phyloP scores from a whole-genome alignment of 257 asterid genomes.

The Jacaranda copaia region DNA sequence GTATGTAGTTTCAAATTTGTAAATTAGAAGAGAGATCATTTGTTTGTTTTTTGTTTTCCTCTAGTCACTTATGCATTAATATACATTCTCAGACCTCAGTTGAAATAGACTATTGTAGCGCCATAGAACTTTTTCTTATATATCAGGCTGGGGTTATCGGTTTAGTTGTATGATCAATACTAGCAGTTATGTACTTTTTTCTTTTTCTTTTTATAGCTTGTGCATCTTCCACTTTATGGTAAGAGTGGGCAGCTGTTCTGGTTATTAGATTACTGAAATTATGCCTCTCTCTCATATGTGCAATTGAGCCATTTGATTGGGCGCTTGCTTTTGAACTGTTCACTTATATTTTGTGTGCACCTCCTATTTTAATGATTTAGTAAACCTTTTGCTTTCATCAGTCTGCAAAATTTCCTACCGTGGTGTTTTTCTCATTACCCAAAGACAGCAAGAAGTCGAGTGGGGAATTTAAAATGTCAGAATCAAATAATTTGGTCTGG shows the following conservation, averaged over 20 bases:
- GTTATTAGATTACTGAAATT: constrained; percentile 1
- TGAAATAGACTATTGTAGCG: not conserved
- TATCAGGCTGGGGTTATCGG: not conserved
- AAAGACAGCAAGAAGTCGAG: not conserved
- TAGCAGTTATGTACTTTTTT: not conserved
- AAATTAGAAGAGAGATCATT: constrained; percentile 12
- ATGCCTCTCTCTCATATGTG: not conserved
- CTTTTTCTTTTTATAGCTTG: not conserved
- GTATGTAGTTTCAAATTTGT: constrained; percentile 50
- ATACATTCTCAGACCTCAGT: constrained; percentile 16
- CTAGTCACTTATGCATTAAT: constrained; percentile 1
- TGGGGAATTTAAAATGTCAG: not conserved
- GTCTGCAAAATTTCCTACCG: not conserved
- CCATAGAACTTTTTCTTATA: not conserved
- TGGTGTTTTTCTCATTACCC: not conserved
- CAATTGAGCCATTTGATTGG: not conserved
- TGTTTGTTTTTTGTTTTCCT: constrained; percentile 16
- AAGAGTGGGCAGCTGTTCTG: not conserved
- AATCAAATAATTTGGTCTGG: not conserved
- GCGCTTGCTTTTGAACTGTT: not conserved
- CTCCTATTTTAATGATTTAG: not conserved
- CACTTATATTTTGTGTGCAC: not conserved
- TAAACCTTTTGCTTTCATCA: not conserved
- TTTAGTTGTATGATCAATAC: not conserved
- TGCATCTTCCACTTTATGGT: not conserved